phyloP scores from a whole-genome alignment of 2,329 filamentous ascomycete species.

The Fusarium hostae region DNA sequence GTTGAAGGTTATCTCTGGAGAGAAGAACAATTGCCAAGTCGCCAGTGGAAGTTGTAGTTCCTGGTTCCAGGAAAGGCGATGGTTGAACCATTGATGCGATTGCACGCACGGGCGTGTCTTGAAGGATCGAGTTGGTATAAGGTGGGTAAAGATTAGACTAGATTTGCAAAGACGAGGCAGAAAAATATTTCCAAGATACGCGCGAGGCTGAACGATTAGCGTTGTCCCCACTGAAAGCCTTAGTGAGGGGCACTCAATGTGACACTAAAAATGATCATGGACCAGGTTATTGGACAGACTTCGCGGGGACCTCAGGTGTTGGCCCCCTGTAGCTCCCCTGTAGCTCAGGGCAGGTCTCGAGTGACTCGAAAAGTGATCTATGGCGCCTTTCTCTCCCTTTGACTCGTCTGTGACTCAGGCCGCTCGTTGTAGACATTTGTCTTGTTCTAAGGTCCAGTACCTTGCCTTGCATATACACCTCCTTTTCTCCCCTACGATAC shows the following conservation, averaged over 20 bases:
- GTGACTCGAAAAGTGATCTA: slow-evolving; percentile 29
- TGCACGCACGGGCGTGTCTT: slow-evolving; percentile 9
- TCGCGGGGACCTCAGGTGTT: slow-evolving; percentile 6
- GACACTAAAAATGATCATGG: slow-evolving; percentile 25
- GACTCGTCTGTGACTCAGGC: slow-evolving; percentile 36
- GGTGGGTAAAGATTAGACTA: not conserved
- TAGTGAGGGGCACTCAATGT: slow-evolving; percentile 35
- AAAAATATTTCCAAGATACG: slow-evolving; percentile 36
- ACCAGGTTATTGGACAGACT: slow-evolving; percentile 24
- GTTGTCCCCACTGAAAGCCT: slow-evolving; percentile 23
- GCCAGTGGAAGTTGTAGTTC: slow-evolving; percentile 68
- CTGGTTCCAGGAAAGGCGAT: slow-evolving; percentile 85
- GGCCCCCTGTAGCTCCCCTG: slow-evolving; percentile 17
- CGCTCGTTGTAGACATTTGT: slow-evolving; percentile 31
- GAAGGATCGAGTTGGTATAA: not conserved
- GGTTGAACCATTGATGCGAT: slow-evolving; percentile 50
- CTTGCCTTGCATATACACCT: slow-evolving; percentile 18
- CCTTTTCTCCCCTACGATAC: slow-evolving; percentile 26
- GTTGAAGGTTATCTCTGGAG: slow-evolving; percentile 85
- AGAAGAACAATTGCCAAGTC: slow-evolving; percentile 86
- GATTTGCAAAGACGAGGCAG: slow-evolving; percentile 20
- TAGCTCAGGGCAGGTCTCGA: slow-evolving; percentile 20
- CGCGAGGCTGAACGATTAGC: slow-evolving; percentile 36
- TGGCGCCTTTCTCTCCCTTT: slow-evolving; percentile 39
- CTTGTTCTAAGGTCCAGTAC: slow-evolving; percentile 23